Base-by-base conservation (phyloP, 495 filamentous ascomycete genomes). In the Terfezia claveryi region DNA sequence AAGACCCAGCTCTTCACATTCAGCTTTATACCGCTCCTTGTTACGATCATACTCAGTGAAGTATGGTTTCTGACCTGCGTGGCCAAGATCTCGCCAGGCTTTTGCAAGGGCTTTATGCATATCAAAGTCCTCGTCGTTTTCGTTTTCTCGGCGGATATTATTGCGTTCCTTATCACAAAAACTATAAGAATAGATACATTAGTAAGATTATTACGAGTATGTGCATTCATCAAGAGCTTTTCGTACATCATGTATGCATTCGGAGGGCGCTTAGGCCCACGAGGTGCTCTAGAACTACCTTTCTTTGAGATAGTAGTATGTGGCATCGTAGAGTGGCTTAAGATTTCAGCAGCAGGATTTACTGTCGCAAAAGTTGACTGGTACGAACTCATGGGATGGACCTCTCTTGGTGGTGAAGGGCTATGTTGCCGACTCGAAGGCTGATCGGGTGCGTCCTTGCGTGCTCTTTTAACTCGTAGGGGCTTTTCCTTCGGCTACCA, bases 401-500 rank as follows among this genome's bases (percentile, higher is more conserved):
- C 41, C 41, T 46, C 41, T 46, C 41, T 14, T 14, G 41, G 12
- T 46, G 41, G 41, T 46, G 41, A 46, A 14, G 12, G 41, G 17
- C 41, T 46, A 20, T 46, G 41, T 14, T 46, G 41, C 4, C 41
- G 41, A 46, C 41, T 46, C 27, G 27, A 32, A 14, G 41, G 41
- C 14, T 14, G 12, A 46, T 46, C 41, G 14, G 62, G 62, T 2
- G 62, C 59, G 50, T 65, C 62, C 54, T 75, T 76, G 37, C 72
- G 82, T 37, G 81, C 80, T 50, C 87, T 82, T 73, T 95, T 95
- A 36, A 80, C 79, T 55, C 88, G 83, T 52, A 94, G 73, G 14
- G 88, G 88, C 59, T 91, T 88, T 67, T 94, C 87, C 70, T 89
- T 81, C 14, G 86, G 86, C 86, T 93, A 64, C 58, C 23, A 61